Base-by-base conservation (phyloP, 768 basidiomycete species). In the Lactarius indigo region DNA sequence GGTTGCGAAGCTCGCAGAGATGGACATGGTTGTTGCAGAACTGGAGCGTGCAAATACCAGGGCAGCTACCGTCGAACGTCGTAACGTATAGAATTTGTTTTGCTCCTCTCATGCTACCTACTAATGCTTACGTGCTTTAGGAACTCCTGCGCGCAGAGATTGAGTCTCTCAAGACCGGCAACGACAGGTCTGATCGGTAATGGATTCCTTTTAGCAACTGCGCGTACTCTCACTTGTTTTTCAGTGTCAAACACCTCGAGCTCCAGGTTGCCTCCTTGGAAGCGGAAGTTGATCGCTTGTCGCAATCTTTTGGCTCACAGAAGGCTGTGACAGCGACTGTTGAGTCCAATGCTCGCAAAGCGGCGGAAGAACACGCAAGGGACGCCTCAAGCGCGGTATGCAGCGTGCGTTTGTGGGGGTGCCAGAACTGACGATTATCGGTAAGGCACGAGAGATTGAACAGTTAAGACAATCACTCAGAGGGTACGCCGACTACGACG, bases 101-200 rank as follows among this genome's bases (percentile, higher is more conserved):
- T 30, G 0, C 23, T 13, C 39, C 18, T 50, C 55, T 6, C 50
- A 35, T 58, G 39, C 31, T 55, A 59, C 57, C 61, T 56, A 41
- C 61, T 56, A 41, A 54, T 37, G 20, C 44, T 71, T 7, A 58
- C 7, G 35, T 15, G 26, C 12, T 35, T 12, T 73, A 95, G 93
- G 97, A 98, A 80, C 83, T 93, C n/a, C 82, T 99, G 20, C 87
- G 96, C 13, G 94, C 95, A 26, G 96, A 98, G 76, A 96, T 98
- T 57, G 97, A 98, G 76, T 83, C 89, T 0, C 87, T 96, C 59
- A 88, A 92, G 61, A 89, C 87, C 59, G 95, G 92, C 15, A 85
- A 81, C 61, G 89, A 92, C 68, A 80, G 83, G 35, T 87, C 87
- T 12, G 87, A 87, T 59, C 78, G 83, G 94, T 94, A 56, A 50